phyloP scores from a whole-genome alignment of 2,329 filamentous ascomycete genomes.

The Alternaria sp. region DNA sequence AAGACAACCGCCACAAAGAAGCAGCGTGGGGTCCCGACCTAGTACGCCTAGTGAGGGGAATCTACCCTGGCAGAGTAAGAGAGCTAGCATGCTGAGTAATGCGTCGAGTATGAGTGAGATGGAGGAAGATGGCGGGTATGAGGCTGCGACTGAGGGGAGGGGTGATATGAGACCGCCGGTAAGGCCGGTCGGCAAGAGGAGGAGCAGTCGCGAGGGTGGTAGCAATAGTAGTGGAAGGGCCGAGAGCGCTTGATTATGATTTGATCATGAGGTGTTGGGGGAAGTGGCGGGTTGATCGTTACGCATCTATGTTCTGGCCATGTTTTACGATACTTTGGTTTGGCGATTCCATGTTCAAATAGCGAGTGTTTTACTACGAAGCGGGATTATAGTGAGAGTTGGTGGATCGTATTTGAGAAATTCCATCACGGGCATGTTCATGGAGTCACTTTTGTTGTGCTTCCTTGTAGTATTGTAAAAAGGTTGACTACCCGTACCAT shows the following conservation, averaged over 20 bases:
- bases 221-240: slow-evolving; percentile 18
- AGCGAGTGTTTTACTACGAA: background rate
- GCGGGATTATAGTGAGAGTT: background rate
- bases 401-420: background rate
- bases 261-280: background rate
- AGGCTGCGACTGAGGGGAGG: slow-evolving; percentile 12
- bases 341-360: background rate
- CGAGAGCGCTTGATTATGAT: slow-evolving; percentile 29
- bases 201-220: slow-evolving; percentile 20
- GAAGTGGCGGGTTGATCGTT: background rate
- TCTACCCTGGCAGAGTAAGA: slow-evolving; percentile 40
- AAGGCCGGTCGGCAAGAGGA: slow-evolving; percentile 12
- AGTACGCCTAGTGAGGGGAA: slow-evolving; percentile 40
- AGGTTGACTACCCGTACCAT: background rate
- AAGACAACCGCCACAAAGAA: slow-evolving; percentile 29
- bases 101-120: slow-evolving; percentile 30
- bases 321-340: slow-evolving; percentile 4
- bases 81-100: slow-evolving; percentile 46
- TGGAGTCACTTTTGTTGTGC: background rate
- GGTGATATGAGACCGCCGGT: background rate
- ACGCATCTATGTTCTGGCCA: slow-evolving; percentile 9
- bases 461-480: background rate
- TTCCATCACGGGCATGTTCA: background rate
- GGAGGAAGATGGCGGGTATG: slow-evolving; percentile 23
- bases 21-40: slow-evolving; percentile 24